Conservation (phyloP, 805 yeast species). For the Zygosaccharomyces gambellarensis region DNA sequence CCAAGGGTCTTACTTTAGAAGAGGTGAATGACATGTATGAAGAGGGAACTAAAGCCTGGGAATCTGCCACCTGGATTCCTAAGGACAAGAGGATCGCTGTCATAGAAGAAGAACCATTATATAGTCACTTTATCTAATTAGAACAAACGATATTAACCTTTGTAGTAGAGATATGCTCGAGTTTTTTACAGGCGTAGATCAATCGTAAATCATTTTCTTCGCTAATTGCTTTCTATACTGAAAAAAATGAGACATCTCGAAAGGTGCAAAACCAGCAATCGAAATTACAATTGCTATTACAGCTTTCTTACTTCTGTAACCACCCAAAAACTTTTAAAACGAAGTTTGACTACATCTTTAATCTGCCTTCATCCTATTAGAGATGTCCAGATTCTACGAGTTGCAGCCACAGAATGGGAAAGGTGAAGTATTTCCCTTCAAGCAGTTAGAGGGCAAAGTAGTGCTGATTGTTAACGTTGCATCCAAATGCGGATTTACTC, state of each 20-base stretch:
- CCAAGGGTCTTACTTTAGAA: slow-evolving; percentile 74
- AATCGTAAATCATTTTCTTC: neutral
- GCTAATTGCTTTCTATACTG: neutral
- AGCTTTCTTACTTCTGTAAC: neutral
- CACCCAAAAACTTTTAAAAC: neutral
- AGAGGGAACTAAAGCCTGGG: slow-evolving; percentile 39
- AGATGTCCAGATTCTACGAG: slow-evolving; percentile 54
- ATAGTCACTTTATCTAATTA: slow-evolving; percentile 4
- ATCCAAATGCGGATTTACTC: slow-evolving; percentile 75
- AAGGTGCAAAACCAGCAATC: no score
- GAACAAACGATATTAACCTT: neutral
- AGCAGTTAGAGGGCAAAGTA: slow-evolving; percentile 67
- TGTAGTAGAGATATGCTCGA: neutral
- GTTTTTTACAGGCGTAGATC: neutral
- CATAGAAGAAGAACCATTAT: slow-evolving; percentile 15
- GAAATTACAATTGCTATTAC: neutral
- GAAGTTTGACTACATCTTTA: neutral
- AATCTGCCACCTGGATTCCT: slow-evolving; percentile 48
- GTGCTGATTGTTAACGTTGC: slow-evolving; percentile 87
- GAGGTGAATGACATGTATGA: slow-evolving; percentile 65
- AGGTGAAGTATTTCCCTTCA: slow-evolving; percentile 55
- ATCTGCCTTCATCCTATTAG: neutral
- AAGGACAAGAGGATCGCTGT: slow-evolving; percentile 7
- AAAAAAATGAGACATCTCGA: neutral
- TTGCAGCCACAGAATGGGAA: slow-evolving; percentile 57